phyloP scores from a whole-genome alignment of 2,329 filamentous ascomycete species.

The Nannizzia gypsea region DNA sequence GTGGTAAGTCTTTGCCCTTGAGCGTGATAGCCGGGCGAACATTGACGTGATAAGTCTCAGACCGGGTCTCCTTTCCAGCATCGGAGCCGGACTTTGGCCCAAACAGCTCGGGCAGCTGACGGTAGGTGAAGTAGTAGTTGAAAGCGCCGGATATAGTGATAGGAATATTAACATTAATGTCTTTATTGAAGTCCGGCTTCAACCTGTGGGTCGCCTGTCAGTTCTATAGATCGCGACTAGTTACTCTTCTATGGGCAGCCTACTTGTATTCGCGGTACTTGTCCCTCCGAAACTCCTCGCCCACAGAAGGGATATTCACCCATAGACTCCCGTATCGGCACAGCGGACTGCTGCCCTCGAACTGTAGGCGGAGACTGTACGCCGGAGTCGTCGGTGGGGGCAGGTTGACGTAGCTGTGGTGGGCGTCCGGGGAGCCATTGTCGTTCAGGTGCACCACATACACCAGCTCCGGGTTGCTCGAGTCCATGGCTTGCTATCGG shows the following conservation, averaged over 20 bases:
- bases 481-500: background rate
- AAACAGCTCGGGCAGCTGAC: slow-evolving; percentile 63
- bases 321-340: slow-evolving; percentile 88
- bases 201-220: slow-evolving; percentile 45
- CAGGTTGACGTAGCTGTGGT: slow-evolving; percentile 84
- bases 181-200: slow-evolving; percentile 82
- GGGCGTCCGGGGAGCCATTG: slow-evolving; percentile 78
- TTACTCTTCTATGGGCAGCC: slow-evolving; percentile 21
- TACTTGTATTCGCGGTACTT: slow-evolving; percentile 84
- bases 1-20: slow-evolving; percentile 60
- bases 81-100: slow-evolving; percentile 40
- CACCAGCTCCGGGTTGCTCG: slow-evolving; percentile 34
- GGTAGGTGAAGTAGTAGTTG: slow-evolving; percentile 87
- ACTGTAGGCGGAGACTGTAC: slow-evolving; percentile 73
- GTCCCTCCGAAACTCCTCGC: slow-evolving; percentile 61
- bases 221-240: slow-evolving; percentile 3
- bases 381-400: slow-evolving; percentile 61
- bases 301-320: slow-evolving; percentile 83
- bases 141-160: slow-evolving; percentile 77
- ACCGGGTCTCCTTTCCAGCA: slow-evolving; percentile 39
- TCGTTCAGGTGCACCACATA: slow-evolving; percentile 87
- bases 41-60: slow-evolving; percentile 81
- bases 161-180: slow-evolving; percentile 78
- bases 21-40: slow-evolving; percentile 71
- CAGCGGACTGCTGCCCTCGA: slow-evolving; percentile 91